Percentiles rank a stretch among this genome's conserved stretches.
phyloP scores from a whole-genome alignment of 805 yeast species.

The Pichia membranifaciens region DNA sequence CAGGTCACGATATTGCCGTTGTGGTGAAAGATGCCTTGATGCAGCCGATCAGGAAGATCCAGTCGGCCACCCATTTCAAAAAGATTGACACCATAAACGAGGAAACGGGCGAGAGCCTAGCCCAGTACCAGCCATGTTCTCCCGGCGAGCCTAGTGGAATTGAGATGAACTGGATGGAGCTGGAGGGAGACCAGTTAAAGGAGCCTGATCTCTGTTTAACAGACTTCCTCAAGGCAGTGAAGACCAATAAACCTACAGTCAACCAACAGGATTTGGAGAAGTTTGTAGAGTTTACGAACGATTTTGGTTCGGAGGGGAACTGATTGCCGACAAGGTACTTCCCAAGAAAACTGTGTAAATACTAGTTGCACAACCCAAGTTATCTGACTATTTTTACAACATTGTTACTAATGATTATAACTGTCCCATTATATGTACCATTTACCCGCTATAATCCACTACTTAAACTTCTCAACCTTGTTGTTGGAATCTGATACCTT shows the following conservation, averaged over 20 bases:
- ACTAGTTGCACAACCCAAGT: no score
- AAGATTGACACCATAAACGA: slow-evolving; percentile 41
- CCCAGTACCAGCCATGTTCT: slow-evolving; percentile 81
- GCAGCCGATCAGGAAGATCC: slow-evolving; percentile 96
- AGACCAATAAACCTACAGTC: slow-evolving; percentile 91
- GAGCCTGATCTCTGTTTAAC: slow-evolving; percentile 88
- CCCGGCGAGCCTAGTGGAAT: slow-evolving; percentile 88
- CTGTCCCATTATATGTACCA: neutral
- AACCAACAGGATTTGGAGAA: slow-evolving; percentile 74
- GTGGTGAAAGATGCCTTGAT: slow-evolving; percentile 95
- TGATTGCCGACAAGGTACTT: no score
- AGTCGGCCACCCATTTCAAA: slow-evolving; percentile 92
- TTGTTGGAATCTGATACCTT: slow-evolving; percentile 76
- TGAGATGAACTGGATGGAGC: slow-evolving; percentile 92
- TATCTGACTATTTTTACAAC: no score
- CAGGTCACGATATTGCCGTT: slow-evolving; percentile 96
- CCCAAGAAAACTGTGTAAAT: no score
- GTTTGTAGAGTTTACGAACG: slow-evolving; percentile 84
- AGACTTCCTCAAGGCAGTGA: slow-evolving; percentile 89
- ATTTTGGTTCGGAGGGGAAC: slow-evolving; percentile 97
- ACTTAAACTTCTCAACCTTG: slow-evolving; percentile 34
- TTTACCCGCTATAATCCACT: neutral
- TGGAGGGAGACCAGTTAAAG: slow-evolving; percentile 78
- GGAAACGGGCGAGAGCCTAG: slow-evolving; percentile 28
- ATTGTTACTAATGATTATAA: no score